Base-by-base conservation (phyloP, 2,329 filamentous ascomycete genomes). In the Paraphaeosphaeria minitans region DNA sequence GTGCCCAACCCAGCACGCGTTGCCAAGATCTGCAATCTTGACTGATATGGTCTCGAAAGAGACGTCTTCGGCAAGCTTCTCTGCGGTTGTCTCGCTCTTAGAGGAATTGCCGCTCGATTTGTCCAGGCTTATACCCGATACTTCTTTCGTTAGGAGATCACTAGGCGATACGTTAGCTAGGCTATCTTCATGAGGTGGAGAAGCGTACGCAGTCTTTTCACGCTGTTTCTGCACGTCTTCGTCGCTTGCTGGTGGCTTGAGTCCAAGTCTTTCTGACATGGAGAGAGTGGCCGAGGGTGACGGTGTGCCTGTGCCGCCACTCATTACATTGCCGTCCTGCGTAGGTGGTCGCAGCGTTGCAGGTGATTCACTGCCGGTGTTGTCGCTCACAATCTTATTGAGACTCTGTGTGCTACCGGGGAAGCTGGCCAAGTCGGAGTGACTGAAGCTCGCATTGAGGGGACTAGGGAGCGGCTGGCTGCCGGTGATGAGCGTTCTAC, bases 1-100 rank as follows among this genome's bases (percentile, higher is more conserved):
- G 75, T 99, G 95, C 65, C 93, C 93, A 29, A 97, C 93, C 95
- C 95, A 99, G 81, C 95, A 99, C 21, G 95, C 95, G 76, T 99
- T 99, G 60, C 95, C 95, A 56, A 99, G 83, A 82, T 99, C 95
- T 43, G 95, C 95, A 81, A 99, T 99, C 82, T 99, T 99, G 77
- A 99, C 95, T 35, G 94, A 97, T 69, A 99, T 98, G 65, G 93
- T 90, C 63, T 93, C 91, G 66, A 84, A 83, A n/a, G 76, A 73
- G 33, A 79, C 70, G 27, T 91, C 85, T 66, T 88, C 86, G 63
- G 82, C 81, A 68, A 83, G 81, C 77, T 90, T 89, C 70, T 91
- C 88, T 7, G 76, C 72, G 47, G 79, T 67, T 33, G 76, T 74
- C 50, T 71, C 65, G 22, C 68, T 59, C 54, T 86, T 83, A 70